Conservation (phyloP, 192 early-diverging fungal genomes). For the Coemansia sp. region DNA sequence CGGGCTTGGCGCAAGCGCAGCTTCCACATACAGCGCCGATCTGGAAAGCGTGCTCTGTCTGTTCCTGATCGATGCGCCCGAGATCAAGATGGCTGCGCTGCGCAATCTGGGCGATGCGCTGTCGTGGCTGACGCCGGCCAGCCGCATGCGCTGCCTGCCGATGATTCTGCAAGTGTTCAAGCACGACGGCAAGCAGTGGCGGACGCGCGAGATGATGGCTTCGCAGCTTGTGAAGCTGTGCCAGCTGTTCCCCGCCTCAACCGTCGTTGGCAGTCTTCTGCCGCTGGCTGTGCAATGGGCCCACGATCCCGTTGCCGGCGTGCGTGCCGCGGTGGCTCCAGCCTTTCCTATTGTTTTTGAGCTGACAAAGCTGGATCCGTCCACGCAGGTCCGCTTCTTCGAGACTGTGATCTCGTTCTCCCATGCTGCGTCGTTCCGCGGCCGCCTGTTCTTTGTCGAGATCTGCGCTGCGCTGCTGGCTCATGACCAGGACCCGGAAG, state of each 20-base stretch:
- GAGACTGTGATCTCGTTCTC: slow-evolving; percentile 55
- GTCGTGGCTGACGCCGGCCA: slow-evolving; percentile 59
- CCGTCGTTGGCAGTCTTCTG: slow-evolving; percentile 65
- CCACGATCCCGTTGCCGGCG: slow-evolving; percentile 58
- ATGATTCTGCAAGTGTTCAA: slow-evolving; percentile 67
- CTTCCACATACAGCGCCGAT: slow-evolving; percentile 25
- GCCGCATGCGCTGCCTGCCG: slow-evolving; percentile 67
- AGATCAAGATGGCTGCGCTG: slow-evolving; percentile 72
- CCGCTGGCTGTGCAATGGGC: slow-evolving; percentile 65
- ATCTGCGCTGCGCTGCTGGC: slow-evolving; percentile 69
- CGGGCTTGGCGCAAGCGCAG: not conserved
- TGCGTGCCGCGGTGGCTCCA: slow-evolving; percentile 53
- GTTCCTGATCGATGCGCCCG: slow-evolving; percentile 53
- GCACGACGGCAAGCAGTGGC: slow-evolving; percentile 72
- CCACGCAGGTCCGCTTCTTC: slow-evolving; percentile 45
- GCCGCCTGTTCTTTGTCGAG: slow-evolving; percentile 62
- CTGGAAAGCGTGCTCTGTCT: slow-evolving; percentile 50
- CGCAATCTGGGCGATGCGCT: slow-evolving; percentile 68
- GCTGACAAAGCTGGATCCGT: slow-evolving; percentile 47
- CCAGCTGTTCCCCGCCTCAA: slow-evolving; percentile 59
- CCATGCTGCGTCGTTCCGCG: slow-evolving; percentile 52
- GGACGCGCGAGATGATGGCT: slow-evolving; percentile 70
- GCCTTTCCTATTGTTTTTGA: slow-evolving; percentile 51
- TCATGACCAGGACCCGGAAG: slow-evolving; percentile 58
- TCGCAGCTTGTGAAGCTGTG: slow-evolving; percentile 66